phyloP scores from a whole-genome alignment of 768 basidiomycete species.

The Trichaptum fuscoviolaceum region DNA sequence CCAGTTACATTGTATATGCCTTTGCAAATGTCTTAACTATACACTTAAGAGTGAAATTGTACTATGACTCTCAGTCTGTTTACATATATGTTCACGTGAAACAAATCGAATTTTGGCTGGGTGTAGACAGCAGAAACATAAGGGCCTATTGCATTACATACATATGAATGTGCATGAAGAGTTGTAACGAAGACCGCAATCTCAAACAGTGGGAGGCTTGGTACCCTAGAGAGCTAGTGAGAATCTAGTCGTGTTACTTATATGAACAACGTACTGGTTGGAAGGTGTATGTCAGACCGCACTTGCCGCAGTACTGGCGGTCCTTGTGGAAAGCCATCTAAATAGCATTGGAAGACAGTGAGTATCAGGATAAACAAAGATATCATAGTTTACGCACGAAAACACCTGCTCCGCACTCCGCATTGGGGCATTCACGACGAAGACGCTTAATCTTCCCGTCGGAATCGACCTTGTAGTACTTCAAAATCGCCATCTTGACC shows the following conservation, averaged over 20 bases:
- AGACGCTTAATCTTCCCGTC: slow-evolving; percentile 99
- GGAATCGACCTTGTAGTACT: slow-evolving; percentile 99
- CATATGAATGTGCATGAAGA: neutral
- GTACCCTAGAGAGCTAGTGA: neutral
- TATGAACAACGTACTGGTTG: slow-evolving; percentile 32
- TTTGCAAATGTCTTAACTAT: no score
- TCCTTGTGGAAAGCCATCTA: slow-evolving; percentile 99
- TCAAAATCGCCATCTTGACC: slow-evolving; percentile 99
- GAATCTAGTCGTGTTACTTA: neutral
- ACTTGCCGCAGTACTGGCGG: slow-evolving; percentile 97
- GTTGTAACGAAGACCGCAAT: no score
- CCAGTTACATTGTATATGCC: no score
- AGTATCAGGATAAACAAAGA: neutral
- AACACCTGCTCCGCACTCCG: slow-evolving; percentile 35
- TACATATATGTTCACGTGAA: no score
- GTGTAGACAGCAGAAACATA: neutral
- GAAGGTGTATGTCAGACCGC: slow-evolving; percentile 84
- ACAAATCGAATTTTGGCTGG: no score
- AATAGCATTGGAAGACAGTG: slow-evolving; percentile 11
- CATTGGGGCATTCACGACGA: slow-evolving; percentile 87
- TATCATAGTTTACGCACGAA: slow-evolving; percentile 49
- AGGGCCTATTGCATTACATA: neutral
- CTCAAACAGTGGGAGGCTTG: slow-evolving; percentile 4
- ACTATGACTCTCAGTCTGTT: no score
- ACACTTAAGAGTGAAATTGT: no score